A percentile compares a stretch with the other conserved stretches of the same genome.
phyloP scores from a whole-genome alignment of 2,329 filamentous ascomycete genomes.

The Magnaporthiopsis rhizophila region DNA sequence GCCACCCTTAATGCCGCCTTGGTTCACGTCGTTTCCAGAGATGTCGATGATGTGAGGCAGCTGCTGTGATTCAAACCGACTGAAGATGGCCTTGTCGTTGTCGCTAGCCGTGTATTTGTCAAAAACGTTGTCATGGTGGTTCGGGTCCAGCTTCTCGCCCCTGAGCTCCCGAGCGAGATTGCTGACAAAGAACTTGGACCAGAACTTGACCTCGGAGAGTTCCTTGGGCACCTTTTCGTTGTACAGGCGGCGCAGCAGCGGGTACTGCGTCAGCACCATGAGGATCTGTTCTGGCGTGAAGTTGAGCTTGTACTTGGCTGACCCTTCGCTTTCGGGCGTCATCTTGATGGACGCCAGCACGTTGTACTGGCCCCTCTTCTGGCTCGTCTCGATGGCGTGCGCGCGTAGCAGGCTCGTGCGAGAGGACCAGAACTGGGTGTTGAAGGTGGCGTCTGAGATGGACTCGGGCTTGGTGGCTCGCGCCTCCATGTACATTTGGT shows the following conservation, averaged over 20 bases:
- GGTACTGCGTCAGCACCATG: conserved; percentile 88
- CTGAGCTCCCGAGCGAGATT: conserved; percentile 84
- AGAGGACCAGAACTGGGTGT: conserved; percentile 90
- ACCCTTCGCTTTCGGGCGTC: conserved; percentile 56
- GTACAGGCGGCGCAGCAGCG: conserved; percentile 81
- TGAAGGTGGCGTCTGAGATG: conserved; percentile 73
- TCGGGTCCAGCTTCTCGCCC: conserved; percentile 76
- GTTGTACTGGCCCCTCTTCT: conserved; percentile 86
- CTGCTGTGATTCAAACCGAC: conserved; percentile 40
- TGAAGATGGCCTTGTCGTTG: conserved; percentile 51
- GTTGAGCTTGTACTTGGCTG: conserved; percentile 50
- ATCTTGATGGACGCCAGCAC: conserved; percentile 86
- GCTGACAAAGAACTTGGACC: conserved; percentile 90
- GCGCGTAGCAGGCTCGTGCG: conserved; percentile 78
- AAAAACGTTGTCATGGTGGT: conserved; percentile 71
- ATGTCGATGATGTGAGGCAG: conserved; percentile 88
- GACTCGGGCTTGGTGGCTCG: conserved; percentile 75
- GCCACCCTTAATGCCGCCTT: conserved; percentile 71
- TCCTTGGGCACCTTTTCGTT: conserved; percentile 80
- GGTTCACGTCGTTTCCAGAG: conserved; percentile 90
- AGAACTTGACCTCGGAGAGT: conserved; percentile 64
- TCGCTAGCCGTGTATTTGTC: conserved; percentile 67
- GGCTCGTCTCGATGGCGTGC: conserved; percentile 80
- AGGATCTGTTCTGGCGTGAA: conserved; percentile 89
- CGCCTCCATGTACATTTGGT: conserved; percentile 82